phyloP scores from a whole-genome alignment of 768 basidiomycete species.

The Phaeolepiota aurea region DNA sequence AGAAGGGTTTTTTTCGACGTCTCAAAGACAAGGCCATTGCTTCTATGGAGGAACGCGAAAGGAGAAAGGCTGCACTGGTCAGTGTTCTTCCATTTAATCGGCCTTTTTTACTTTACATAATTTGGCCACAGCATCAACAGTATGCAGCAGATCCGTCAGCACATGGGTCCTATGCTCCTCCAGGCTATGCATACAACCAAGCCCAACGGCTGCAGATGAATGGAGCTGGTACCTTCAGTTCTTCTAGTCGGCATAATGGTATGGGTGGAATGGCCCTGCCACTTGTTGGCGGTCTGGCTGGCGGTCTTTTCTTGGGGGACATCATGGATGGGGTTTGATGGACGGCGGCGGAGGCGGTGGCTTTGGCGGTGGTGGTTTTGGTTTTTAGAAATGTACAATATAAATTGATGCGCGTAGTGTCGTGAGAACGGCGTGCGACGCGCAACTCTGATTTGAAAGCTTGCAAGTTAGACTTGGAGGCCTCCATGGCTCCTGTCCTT shows the following conservation, averaged over 20 bases:
- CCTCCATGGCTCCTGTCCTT: constrained; percentile 18
- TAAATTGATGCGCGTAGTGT: neutral
- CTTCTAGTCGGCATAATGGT: constrained; percentile 13
- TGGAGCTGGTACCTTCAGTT: constrained; percentile 3
- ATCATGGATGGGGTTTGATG: constrained; percentile 15
- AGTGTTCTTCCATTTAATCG: neutral
- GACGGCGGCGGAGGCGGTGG: constrained; percentile 14
- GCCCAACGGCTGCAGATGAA: constrained; percentile 7
- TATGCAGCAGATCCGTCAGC: constrained; percentile 10
- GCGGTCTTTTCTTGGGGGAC: constrained; percentile 42
- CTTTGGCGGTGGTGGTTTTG: constrained; percentile 16
- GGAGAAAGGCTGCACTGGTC: constrained; percentile 16
- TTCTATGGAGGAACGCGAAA: constrained; percentile 56
- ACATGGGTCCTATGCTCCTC: constrained; percentile 16
- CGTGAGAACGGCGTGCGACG: neutral
- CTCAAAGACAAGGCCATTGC: constrained; percentile 58
- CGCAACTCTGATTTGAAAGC: neutral
- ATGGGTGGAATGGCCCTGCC: constrained; percentile 29
- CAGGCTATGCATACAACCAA: constrained; percentile 13
- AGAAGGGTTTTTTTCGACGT: constrained; percentile 49
- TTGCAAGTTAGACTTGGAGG: too few relatives aligned
- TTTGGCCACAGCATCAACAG: constrained; percentile 16
- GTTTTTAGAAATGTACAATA: neutral
- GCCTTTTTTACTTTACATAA: neutral
- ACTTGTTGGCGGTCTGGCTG: constrained; percentile 36